Evolutionary conservation across 2,329 filamentous ascomycete genomes (phyloP), one percentile per base, ranked within the genome.

Genomic region (Fusarium albidum): DNA sequence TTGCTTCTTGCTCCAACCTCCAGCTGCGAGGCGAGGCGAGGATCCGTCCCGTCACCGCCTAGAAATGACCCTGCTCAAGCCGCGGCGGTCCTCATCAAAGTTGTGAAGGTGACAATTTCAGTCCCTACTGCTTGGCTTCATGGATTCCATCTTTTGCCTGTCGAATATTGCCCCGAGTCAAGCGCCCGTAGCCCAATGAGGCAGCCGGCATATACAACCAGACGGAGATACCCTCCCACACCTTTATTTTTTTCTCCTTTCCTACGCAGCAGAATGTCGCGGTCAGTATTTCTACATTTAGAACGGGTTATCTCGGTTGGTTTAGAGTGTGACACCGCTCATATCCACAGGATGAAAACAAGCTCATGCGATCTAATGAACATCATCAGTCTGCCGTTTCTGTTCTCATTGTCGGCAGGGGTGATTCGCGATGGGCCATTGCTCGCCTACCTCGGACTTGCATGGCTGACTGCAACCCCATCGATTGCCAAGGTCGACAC

Each of bases 221-320:
- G 43, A 26, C 29, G 42, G 57, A 47, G 34, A 39, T 39, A 17
- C 4, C n/a, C n/a, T 18, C n/a, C 26, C 21, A 44, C 35, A 48
- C 35, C 43, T 37, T 37, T n/a, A n/a, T n/a, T n/a, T n/a, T n/a
- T n/a, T n/a, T n/a, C n/a, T n/a, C n/a, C n/a, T 9, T 15, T 47
- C 31, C n/a, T 26, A 11, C 17, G 29, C 32, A 52, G 32, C 39
- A 26, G n/a, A n/a, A 11, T 46, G 7, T 37, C 25, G 28, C 17
- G 44, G 34, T 28, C 29, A 32, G 4, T 28, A 43, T 39, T 40
- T 59, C 53, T 52, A 48, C 49, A 59, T 45, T 55, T 61, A 62
- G 54, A 55, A 52, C 39, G 25, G 15, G 35, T 52, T 59, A 61
- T 61, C 29, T 62, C 58, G 58, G 58, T 52, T 61, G 40, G 18